Evolutionary conservation across 495 filamentous ascomycete genomes (phyloP).

Genomic region (Delitschia confertaspora): DNA sequence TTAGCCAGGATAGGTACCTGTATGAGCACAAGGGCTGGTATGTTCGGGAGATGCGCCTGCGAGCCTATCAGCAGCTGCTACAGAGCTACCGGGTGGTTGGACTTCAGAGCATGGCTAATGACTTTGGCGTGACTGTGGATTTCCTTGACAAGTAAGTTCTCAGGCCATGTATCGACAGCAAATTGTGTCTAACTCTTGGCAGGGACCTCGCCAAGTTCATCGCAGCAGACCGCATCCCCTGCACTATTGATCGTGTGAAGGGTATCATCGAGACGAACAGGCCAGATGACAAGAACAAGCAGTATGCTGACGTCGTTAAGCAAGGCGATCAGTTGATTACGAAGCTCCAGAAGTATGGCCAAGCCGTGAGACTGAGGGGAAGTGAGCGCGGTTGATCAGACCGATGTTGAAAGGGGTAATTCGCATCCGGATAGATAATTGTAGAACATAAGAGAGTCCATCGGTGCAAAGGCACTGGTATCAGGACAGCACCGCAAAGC

Average conservation of each 20-base stretch:
- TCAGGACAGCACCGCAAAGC: too few species aligned
- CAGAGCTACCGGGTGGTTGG: constrained; percentile 97
- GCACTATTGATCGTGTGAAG: constrained; percentile 94
- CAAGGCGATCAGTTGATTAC: constrained; percentile 96
- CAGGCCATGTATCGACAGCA: constrained; percentile 10
- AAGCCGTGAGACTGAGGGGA: constrained; percentile 85
- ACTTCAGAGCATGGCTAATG: constrained; percentile 85
- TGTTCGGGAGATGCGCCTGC: constrained; percentile 92
- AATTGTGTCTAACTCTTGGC: constrained; percentile 15
- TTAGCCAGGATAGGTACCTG: constrained; percentile 87
- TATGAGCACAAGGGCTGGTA: constrained; percentile 93
- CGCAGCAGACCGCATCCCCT: constrained; percentile 83
- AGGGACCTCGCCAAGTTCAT: constrained; percentile 97
- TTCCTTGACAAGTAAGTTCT: constrained; percentile 76
- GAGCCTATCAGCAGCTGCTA: constrained; percentile 92
- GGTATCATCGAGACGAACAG: constrained; percentile 96
- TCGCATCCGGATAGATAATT: neutral
- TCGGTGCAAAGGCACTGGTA: neutral
- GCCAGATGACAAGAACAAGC: constrained; percentile 97
- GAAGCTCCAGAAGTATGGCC: constrained; percentile 97
- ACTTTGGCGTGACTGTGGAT: constrained; percentile 93
- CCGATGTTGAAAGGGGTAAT: neutral
- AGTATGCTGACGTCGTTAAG: constrained; percentile 94
- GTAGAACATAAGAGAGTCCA: constrained; percentile 4
- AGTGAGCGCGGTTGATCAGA: constrained; percentile 66